These are phyloP conservation scores for Leavenworthia alabamica DNA, from an alignment of 345 rosid species.

Conservation along the genomic window DNA sequence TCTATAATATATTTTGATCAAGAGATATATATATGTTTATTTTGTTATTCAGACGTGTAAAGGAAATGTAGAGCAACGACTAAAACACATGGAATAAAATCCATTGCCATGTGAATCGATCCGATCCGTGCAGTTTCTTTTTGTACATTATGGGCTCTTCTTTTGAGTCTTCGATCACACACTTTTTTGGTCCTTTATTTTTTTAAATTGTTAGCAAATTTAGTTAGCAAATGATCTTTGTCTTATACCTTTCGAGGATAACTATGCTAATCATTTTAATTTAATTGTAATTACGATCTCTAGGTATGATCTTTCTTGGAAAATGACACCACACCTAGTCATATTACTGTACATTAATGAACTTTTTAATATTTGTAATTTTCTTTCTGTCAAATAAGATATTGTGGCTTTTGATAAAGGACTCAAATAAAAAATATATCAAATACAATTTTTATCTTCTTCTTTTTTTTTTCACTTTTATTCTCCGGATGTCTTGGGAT, in stretches of 20 bases:
- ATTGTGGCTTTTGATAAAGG: constrained; percentile 33
- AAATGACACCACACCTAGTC: constrained; percentile 36
- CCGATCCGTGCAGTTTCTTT: constrained; percentile 34
- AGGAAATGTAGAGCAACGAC: constrained; percentile 26
- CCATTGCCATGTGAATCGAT: constrained; percentile 29
- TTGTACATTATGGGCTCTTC: constrained; percentile 29
- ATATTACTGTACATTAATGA: constrained; percentile 11
- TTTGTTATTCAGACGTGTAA: constrained; percentile 18
- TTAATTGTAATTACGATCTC: constrained; percentile 17
- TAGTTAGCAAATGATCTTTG: constrained; percentile 18
- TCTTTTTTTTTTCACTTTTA: background rate
- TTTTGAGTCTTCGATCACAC: constrained; percentile 34
- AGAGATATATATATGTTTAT: constrained; percentile 7
- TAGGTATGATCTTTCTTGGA: constrained; percentile 45
- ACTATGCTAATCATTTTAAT: constrained; percentile 17
- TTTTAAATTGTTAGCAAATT: constrained; percentile 4
- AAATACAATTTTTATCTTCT: background rate
- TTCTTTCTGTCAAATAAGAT: constrained; percentile 9
- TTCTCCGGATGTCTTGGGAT: constrained; percentile 25
- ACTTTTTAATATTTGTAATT: background rate
- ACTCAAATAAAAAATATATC: constrained; percentile 1
- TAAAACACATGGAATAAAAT: constrained; percentile 31
- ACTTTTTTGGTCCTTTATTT: constrained; percentile 30
- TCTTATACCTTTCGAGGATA: constrained; percentile 14
- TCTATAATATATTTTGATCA: background rate